Percentiles rank a stretch among this genome's conserved stretches.
phyloP scores from a whole-genome alignment of 1,284 basidiomycete genomes.

The Wallemia ichthyophaga region DNA sequence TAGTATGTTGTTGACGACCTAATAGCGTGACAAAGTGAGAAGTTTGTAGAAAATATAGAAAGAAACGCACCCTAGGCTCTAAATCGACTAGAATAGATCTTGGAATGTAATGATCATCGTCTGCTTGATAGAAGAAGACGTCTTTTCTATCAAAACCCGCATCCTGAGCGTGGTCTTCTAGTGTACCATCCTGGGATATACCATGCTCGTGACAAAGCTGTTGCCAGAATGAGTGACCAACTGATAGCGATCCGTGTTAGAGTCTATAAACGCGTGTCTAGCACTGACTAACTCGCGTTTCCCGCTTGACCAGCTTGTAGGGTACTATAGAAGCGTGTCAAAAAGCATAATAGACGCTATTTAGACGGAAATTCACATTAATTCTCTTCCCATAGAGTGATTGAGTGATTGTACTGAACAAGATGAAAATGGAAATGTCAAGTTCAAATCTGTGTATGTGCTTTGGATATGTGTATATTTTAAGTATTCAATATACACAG shows the following conservation, averaged over 20 bases:
- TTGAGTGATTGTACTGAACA: too few relatives aligned
- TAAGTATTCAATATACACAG: too few relatives aligned
- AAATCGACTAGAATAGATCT: constrained; percentile 85
- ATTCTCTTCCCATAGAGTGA: not conserved
- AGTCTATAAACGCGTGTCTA: not conserved
- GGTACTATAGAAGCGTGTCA: not conserved
- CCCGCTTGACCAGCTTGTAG: not conserved
- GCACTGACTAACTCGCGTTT: not conserved
- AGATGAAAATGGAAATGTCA: too few relatives aligned
- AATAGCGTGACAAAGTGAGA: constrained; percentile 1
- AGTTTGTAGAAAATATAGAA: not conserved
- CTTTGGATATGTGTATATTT: too few relatives aligned
- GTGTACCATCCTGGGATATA: constrained; percentile 67
- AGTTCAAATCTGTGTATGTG: too few relatives aligned
- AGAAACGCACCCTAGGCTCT: constrained; percentile 55
- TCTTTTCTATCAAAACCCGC: constrained; percentile 74
- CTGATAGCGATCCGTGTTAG: constrained; percentile 15
- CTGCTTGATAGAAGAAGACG: constrained; percentile 98
- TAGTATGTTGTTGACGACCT: constrained; percentile 92
- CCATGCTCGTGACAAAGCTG: constrained; percentile 85
- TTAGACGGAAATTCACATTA: not conserved
- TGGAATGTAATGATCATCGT: constrained; percentile 97
- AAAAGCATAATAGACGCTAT: not conserved
- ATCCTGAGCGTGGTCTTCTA: constrained; percentile 81
- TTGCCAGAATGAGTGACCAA: constrained; percentile 81